Percentiles rank a stretch among this genome's conserved stretches.
Evolutionary conservation across 2,329 filamentous ascomycete species (phyloP).

Genomic region (Scedosporium minutisporum): DNA sequence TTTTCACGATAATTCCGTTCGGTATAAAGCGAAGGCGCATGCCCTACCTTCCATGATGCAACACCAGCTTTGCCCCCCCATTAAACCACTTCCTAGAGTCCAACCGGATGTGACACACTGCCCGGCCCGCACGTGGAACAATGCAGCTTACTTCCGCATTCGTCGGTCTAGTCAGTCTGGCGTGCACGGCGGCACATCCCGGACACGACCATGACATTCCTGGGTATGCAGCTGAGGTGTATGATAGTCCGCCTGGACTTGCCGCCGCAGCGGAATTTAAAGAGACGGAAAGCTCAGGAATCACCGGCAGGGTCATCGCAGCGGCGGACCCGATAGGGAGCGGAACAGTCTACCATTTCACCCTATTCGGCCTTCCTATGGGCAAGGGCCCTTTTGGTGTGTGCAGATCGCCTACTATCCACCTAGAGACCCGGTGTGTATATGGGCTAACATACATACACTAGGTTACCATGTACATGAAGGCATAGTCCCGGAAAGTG

Average conservation of each 20-base stretch:
- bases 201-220: background rate
- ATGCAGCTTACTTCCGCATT: background rate
- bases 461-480: slow-evolving; percentile 66
- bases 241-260: background rate
- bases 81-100: background rate
- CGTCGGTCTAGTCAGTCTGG: background rate
- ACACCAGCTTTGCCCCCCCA: background rate
- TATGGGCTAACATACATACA: background rate
- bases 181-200: background rate
- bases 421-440: background rate
- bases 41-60: too few species aligned
- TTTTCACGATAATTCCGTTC: too few species aligned
- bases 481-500: slow-evolving; percentile 49
- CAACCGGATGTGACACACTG: background rate
- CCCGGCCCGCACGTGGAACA: background rate
- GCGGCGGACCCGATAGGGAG: background rate
- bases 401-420: background rate
- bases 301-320: background rate
- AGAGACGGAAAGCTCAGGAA: background rate
- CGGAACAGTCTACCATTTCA: background rate
- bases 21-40: too few species aligned
- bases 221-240: background rate
- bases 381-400: background rate
- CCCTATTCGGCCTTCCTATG: background rate
- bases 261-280: background rate